These are phyloP conservation scores for Phalaenopsis hybrid DNA, from an alignment of 116 monocot genomes.

Conservation along the genomic window DNA sequence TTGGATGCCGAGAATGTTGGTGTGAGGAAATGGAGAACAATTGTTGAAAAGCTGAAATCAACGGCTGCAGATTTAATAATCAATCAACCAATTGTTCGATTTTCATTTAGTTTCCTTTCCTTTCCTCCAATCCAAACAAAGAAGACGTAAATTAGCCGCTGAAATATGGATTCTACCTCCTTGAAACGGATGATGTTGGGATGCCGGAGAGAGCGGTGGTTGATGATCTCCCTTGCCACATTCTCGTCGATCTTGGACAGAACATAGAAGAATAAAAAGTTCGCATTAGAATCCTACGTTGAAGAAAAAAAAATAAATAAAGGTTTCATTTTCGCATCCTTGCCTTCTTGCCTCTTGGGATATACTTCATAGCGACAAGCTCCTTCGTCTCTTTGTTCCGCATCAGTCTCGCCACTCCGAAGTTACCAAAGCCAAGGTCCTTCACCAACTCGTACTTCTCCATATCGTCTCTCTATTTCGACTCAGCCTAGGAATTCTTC, in stretches of 20 bases:
- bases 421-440: constrained; percentile 48
- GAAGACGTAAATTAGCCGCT: background rate
- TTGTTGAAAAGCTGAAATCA: background rate
- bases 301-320: background rate
- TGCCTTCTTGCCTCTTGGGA: constrained; percentile 47
- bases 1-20: too few relatives aligned
- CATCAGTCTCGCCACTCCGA: constrained; percentile 64
- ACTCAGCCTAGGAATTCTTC: background rate
- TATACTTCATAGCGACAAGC: constrained; percentile 56
- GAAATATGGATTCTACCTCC: constrained; percentile 18
- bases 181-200: constrained; percentile 45
- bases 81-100: too few relatives aligned
- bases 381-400: constrained; percentile 68
- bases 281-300: background rate
- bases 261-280: background rate
- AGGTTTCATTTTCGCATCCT: background rate
- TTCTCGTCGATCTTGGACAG: constrained; percentile 35
- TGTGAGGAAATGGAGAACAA: background rate
- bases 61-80: too few relatives aligned
- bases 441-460: constrained; percentile 19
- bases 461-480: constrained; percentile 1
- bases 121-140: too few relatives aligned
- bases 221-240: constrained; percentile 68
- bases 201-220: constrained; percentile 39
- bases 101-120: too few relatives aligned